Evolutionary conservation across 495 filamentous ascomycete species (phyloP).

Genomic region (Oleoguttula mirabilis): DNA sequence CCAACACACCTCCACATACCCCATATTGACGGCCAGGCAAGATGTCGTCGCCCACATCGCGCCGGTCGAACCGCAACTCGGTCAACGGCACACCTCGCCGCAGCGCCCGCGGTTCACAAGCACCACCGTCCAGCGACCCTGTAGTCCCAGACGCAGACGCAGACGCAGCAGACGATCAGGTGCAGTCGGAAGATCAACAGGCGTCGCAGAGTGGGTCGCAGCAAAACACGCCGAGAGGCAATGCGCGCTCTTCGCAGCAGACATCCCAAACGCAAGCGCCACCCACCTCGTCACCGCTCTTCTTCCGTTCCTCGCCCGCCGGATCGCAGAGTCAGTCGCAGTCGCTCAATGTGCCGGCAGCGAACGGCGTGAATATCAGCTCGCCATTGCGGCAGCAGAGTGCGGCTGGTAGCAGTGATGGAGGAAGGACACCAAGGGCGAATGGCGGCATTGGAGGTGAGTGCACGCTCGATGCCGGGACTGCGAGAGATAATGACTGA

Average conservation of each 20-base stretch:
- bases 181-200: constrained; percentile 32
- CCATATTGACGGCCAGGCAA: not conserved
- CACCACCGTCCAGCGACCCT: constrained; percentile 38
- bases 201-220: constrained; percentile 25
- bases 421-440: constrained; percentile 65
- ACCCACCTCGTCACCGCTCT: constrained; percentile 66
- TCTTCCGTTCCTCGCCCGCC: constrained; percentile 67
- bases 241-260: constrained; percentile 8
- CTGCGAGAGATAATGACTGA: not conserved
- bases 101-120: constrained; percentile 40
- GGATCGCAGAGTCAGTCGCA: constrained; percentile 19
- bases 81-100: constrained; percentile 46
- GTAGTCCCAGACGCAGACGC: constrained; percentile 31
- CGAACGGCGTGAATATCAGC: constrained; percentile 46
- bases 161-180: constrained; percentile 36
- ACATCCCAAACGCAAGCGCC: constrained; percentile 17
- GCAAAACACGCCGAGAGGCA: constrained; percentile 16
- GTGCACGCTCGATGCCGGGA: too few relatives aligned
- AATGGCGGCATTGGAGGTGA: constrained; percentile 55
- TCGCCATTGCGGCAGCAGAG: constrained; percentile 49
- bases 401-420: constrained; percentile 42
- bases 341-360: constrained; percentile 36
- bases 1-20: too few relatives aligned
- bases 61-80: constrained; percentile 37
- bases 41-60: constrained; percentile 21